Evolutionary conservation across 192 early-diverging fungal species (phyloP), one percentile per base, ranked within the genome.

Genomic region (Geosiphon pyriformis): DNA sequence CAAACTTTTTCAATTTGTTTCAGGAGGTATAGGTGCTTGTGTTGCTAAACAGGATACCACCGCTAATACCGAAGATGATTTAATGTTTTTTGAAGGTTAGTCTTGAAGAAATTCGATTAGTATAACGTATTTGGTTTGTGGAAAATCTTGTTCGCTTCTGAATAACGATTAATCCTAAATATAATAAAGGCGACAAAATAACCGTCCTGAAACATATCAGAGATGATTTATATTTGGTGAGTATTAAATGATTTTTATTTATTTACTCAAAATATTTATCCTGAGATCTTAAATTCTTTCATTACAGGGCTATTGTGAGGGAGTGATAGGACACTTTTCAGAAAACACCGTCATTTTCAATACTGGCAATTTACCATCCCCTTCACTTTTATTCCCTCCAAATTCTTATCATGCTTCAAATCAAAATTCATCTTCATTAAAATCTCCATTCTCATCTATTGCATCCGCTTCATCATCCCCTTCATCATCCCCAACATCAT

Each of bases 281-380:
- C 0, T 31, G n/a, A n/a, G 17, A 46, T 26, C 17, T 61, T 61
- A 26, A n/a, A 12, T 61, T 10, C 17, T 22, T 32, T 69, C 34
- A n/a, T 31, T 17, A 2, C 29, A 84, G 80, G 83, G 83, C 3
- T 83, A 80, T 51, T 85, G 83, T 57, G 78, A 85, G 59, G 81
- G 78, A 11, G 76, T 85, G 3, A 61, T 81, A n/a, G 83, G 83
- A 0, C 64, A 61, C 6, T 83, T 83, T 55, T 70, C 69, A 29
- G 83, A 78, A 27, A 71, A 67, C 31, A 70, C 69, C 26, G 83
- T 85, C 25, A 73, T 80, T 22, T 83, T 85, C 20, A 57, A 37
- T 42, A 29, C 17, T n/a, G 30, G 27, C 10, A 20, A 34, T n/a
- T 2, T 50, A 23, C 30, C 50, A 26, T 54, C 63, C 12, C 17